Evolutionary conservation across 805 yeast genomes (phyloP).

Genomic region (Monosporozyma yasuniensis): DNA sequence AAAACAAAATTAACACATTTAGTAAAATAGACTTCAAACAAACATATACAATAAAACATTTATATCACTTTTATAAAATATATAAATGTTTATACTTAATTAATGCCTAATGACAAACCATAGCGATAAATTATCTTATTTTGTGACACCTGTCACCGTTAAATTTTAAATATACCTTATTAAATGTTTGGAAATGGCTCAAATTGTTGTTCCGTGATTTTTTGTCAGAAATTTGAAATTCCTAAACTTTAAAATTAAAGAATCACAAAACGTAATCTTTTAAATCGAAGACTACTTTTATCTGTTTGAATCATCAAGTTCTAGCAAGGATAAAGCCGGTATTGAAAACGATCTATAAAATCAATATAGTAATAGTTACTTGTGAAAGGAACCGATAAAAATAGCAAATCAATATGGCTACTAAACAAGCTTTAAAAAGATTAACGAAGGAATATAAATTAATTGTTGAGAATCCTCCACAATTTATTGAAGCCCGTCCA

Average conservation of each 20-base stretch:
- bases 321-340: too few species aligned
- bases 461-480: conserved; percentile 73
- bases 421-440: conserved; percentile 37
- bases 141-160: not conserved
- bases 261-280: not conserved
- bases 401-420: conserved; percentile 30
- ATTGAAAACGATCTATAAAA: too few species aligned
- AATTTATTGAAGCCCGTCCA: conserved; percentile 77
- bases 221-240: not conserved
- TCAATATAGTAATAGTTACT: too few species aligned
- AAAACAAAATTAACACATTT: too few species aligned
- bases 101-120: not conserved
- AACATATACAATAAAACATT: not conserved
- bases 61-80: not conserved
- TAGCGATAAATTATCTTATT: not conserved
- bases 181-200: not conserved
- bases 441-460: conserved; percentile 75
- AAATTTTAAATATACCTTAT: not conserved
- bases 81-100: not conserved
- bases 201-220: not conserved
- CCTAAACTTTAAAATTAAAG: not conserved
- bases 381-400: too few species aligned
- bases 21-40: not conserved
- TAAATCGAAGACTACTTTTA: not conserved
- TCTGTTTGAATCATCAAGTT: too few species aligned